Conservation (phyloP, 176 grass and related monocot genomes). For the Oryza punctata region DNA sequence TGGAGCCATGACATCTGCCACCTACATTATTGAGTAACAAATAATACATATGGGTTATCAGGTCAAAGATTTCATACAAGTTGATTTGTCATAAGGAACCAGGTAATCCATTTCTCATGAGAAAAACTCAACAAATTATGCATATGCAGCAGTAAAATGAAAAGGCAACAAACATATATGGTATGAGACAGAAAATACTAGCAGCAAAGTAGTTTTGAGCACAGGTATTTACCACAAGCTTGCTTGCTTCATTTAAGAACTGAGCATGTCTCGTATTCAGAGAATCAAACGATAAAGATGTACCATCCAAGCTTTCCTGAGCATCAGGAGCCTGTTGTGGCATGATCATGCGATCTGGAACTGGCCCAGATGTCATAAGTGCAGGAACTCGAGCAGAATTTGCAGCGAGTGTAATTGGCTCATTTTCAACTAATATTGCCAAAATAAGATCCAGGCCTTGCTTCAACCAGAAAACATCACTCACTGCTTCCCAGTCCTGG, state of each 20-base stretch:
- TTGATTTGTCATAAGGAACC: background rate
- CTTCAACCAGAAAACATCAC: conserved; percentile 98
- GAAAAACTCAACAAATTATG: background rate
- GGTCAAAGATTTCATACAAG: conserved; percentile 29
- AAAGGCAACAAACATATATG: conserved; percentile 27
- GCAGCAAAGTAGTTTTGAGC: conserved; percentile 2
- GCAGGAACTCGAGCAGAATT: conserved; percentile 93
- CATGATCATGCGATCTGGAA: conserved; percentile 64
- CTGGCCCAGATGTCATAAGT: conserved; percentile 62
- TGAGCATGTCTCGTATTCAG: conserved; percentile 72
- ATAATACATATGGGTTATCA: conserved; percentile 2
- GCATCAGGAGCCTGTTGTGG: conserved; percentile 58
- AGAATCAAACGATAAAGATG: conserved; percentile 79
- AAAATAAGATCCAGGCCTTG: conserved; percentile 97
- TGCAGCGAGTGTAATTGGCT: conserved; percentile 81
- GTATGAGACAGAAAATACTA: background rate
- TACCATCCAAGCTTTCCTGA: conserved; percentile 65
- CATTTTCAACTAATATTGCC: conserved; percentile 93
- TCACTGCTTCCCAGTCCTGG: conserved; percentile 97
- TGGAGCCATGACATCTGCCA: conserved; percentile 84
- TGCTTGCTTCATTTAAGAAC: conserved; percentile 88
- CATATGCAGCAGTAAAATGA: background rate
- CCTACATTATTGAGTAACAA: conserved; percentile 54
- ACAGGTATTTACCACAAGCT: conserved; percentile 69
- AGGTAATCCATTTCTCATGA: background rate